Evolutionary conservation across 2,329 filamentous ascomycete species (phyloP), one percentile per base, ranked within the genome.

Genomic region (Fusarium torulosum): DNA sequence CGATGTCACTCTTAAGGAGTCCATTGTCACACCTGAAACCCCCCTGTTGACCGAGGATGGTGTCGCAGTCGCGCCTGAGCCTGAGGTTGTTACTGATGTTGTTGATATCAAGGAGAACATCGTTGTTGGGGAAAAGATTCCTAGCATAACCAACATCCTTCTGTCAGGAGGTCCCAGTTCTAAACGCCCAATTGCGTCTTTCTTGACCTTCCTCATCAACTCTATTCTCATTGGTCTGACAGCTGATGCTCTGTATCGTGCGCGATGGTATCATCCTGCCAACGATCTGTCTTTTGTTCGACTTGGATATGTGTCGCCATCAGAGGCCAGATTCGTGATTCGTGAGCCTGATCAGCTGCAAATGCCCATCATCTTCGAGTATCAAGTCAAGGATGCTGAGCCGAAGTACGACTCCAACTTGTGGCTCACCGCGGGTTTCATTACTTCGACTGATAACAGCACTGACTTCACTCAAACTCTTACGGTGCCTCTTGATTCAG

Each of bases 401-500:
- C 74, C 82, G 4, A 81, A 84, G 0, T 84, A 84, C 51, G 88
- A 90, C 44, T 85, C 83, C 65, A 78, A 85, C 0, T 74, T 84
- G 11, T 95, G 92, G 92, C 87, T 91, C 71, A 79, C 81, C 6
- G 91, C 85, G 6, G 92, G 91, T 17, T 85, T 82, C 11, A 82
- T 95, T 20, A 80, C 85, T 52, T 85, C 83, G 76, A 88, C 96
- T 1, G 86, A 86, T 44, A 88, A 94, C 52, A 87, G 88, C 19
- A 96, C 93, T 0, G 96, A 99, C 77, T 98, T 89, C 74, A 97
- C 95, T 0, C 84, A 87, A 7, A 85, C 89, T 0, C 79, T 97
- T 14, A 87, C 83, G 1, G 83, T 97, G 37, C 85, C 86, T 1
- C 80, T 91, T 15, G 79, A 76, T 25, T 83, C 94, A 65, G 84